A percentile compares a stretch with the other conserved stretches of the same genome.
These are phyloP conservation scores for Synchytrium microbalum DNA, from an alignment of 371 early-diverging fungal species.

Conservation along the genomic window DNA sequence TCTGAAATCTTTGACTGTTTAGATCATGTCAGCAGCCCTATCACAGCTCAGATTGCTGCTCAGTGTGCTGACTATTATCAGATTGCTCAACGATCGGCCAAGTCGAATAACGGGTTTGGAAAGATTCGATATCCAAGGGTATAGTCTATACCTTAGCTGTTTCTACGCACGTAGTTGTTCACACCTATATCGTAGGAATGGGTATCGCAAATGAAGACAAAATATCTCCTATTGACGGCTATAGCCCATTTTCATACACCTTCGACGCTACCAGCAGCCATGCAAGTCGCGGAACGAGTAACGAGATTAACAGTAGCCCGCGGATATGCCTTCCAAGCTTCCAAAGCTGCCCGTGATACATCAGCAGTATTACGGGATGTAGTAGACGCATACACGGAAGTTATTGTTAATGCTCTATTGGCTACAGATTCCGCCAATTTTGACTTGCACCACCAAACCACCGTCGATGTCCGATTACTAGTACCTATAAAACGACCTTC, in stretches of 20 bases:
- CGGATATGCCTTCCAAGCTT: slow-evolving; percentile 6
- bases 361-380: not conserved
- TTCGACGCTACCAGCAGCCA: slow-evolving; percentile 18
- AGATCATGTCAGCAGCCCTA: slow-evolving; percentile 31
- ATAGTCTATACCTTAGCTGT: not conserved
- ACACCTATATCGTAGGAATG: slow-evolving; percentile 17
- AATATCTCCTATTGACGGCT: slow-evolving; percentile 30
- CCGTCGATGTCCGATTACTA: slow-evolving; percentile 27
- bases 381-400: not conserved
- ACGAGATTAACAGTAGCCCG: slow-evolving; percentile 18
- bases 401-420: slow-evolving; percentile 19
- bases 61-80: slow-evolving; percentile 41
- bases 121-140: slow-evolving; percentile 28
- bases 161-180: not conserved
- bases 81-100: slow-evolving; percentile 16
- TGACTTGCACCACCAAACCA: slow-evolving; percentile 29
- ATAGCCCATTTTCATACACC: slow-evolving; percentile 45
- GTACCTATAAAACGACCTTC: slow-evolving; percentile 25
- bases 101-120: slow-evolving; percentile 1
- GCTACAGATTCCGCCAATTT: slow-evolving; percentile 34
- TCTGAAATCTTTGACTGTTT: not conserved
- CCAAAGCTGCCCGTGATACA: slow-evolving; percentile 20
- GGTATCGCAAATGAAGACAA: slow-evolving; percentile 27
- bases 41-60: slow-evolving; percentile 32
- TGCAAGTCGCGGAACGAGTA: slow-evolving; percentile 36